Evolutionary conservation across 352 stramenopile genomes (phyloP), one percentile per base, ranked within the genome.

Genomic region (Phytophthora pistaciae): DNA sequence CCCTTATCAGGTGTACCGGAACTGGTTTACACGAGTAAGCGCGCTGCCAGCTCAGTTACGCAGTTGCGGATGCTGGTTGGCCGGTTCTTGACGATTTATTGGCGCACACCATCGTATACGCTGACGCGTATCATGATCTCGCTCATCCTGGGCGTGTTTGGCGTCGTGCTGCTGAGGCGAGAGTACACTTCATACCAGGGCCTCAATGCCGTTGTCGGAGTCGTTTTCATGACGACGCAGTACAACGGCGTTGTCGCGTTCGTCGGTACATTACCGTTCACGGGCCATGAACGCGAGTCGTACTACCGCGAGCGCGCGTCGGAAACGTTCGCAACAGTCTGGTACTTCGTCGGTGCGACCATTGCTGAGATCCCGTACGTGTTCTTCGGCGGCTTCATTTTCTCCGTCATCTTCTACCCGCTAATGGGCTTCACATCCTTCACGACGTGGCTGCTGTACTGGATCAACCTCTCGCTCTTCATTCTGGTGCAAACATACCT

Each of bases 191-290:
- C 75, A 11, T 78, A 66, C 20, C 53, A 69, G 6, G 74, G 77
- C 44, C 42, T 85, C 1, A 71, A 79, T 31, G 59, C 63, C 6
- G 56, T 56, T 2, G 71, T 96, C 10, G 81, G 82, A 5, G 74
- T 94, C 1, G 84, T 95, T 23, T 97, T 95, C 70, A 75, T 88
- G 10, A 78, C 82, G 0, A 84, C 90, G 2, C 52, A 90, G 60
- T 97, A 97, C 63, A 77, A 91, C n/a, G 74, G 78, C 25, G 71
- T 91, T 40, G 82, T 85, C 18, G 76, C 77, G n/a, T 85, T 92
- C 25, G 75, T 92, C 14, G 86, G 73, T 0, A 75, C 84, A 4
- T 50, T 96, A 3, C 79, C 88, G 14, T 72, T 96, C 5, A 89
- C 93, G 40, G 66, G 83, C 59, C 74, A 79, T 33, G 87, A 97